Evolutionary conservation across 129 eudicot species (phyloP), one percentile per base, ranked within the genome.

Genomic region (Artemisia argyi): DNA sequence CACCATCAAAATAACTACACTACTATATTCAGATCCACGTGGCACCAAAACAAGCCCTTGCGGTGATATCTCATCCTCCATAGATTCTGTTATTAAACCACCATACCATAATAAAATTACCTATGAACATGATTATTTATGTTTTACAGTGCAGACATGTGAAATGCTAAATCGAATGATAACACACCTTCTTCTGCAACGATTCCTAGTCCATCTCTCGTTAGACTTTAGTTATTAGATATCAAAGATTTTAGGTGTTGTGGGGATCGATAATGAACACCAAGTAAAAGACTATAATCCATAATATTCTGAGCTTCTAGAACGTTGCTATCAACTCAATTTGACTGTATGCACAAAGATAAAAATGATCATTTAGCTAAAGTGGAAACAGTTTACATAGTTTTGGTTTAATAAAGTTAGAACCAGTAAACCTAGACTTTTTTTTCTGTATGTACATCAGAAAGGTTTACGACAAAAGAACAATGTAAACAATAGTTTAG

Each of bases 211-310:
- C 89, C 97, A 73, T 94, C 98, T 52, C 78, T 73, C 5, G 73
- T 69, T 53, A 68, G 54, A 30, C 81, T 73, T 68, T 73, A 85
- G 47, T 82, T 85, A 70, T 73, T 75, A 61, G 98, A 83, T 90
- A 87, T 84, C 28, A 85, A 80, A 60, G 98, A 84, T 46, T 77
- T 87, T 47, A 94, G 78, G 61, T 87, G 97, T 55, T 84, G 97
- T 17, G 98, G 98, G 51, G 98, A 97, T 44, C 98, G 92, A 75
- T 90, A 94, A 76, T 94, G 96, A 76, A 94, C 98, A 26, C 98
- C 98, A 5, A 94, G 85, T 75, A 94, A 65, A 74, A 94, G 96
- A 73, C 98, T 94, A 80, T 94, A 94, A 72, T 94, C 98, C 98
- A 94, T 94, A 61, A 94, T 94, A 83, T 90, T 78, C 73, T 94